Conservation (phyloP, 768 basidiomycete genomes). For the Lentinula lateritia region DNA sequence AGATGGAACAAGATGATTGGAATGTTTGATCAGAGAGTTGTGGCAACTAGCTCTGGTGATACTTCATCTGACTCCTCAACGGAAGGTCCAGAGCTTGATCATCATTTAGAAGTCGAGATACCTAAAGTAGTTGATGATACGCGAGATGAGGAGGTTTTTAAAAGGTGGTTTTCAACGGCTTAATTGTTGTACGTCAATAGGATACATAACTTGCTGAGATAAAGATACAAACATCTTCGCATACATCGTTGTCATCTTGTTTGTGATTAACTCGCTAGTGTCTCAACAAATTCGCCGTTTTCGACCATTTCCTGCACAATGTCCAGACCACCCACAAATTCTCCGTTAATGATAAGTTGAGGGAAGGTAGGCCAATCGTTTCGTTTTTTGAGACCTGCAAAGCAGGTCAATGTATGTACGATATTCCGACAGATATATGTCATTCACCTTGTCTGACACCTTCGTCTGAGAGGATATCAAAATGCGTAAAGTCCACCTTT, state of each 20-base stretch:
- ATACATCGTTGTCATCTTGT: too few relatives aligned
- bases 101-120: neutral
- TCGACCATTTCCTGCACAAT: conserved; percentile 86
- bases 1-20: neutral
- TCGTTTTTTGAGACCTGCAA: conserved; percentile 59
- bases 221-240: neutral
- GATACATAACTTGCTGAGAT: neutral
- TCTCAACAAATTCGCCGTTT: conserved; percentile 67
- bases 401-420: neutral
- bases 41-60: neutral
- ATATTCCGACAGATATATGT: neutral
- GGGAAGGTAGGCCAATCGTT: conserved; percentile 93
- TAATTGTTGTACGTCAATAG: neutral
- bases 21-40: neutral
- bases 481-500: conserved; percentile 61
- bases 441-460: conserved; percentile 68
- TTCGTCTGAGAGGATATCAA: conserved; percentile 83
- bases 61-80: too few relatives aligned
- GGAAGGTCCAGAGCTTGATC: neutral
- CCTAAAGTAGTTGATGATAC: neutral
- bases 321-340: conserved; percentile 93
- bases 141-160: neutral
- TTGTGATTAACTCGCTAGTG: neutral
- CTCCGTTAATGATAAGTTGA: conserved; percentile 82
- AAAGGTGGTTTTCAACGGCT: neutral